These are phyloP conservation scores for Suillus luteus DNA, from an alignment of 768 basidiomycete genomes.

Conservation along the genomic window DNA sequence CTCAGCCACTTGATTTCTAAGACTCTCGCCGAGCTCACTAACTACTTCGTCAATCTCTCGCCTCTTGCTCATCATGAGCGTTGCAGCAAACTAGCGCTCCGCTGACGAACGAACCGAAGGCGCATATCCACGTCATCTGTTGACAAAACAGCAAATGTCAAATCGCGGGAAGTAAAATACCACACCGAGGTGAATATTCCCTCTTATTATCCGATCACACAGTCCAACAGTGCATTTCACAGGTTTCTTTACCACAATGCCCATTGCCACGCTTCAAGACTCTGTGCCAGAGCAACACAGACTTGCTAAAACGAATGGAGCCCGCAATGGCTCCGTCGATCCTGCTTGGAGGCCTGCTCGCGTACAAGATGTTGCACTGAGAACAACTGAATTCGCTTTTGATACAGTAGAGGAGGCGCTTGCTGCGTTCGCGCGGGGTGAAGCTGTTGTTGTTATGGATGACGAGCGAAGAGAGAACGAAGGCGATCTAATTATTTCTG, in stretches of 20 bases:
- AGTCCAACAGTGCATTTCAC: background rate
- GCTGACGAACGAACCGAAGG: background rate
- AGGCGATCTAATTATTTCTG: slow-evolving; percentile 93
- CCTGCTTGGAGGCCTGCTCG: slow-evolving; percentile 27
- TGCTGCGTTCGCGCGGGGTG: slow-evolving; percentile 71
- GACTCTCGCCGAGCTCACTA: background rate
- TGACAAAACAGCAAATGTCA: background rate
- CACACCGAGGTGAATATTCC: slow-evolving; percentile 1
- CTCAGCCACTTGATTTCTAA: background rate
- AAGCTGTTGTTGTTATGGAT: slow-evolving; percentile 97
- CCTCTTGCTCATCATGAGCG: background rate
- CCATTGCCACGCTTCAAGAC: background rate
- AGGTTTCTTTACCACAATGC: slow-evolving; percentile 10
- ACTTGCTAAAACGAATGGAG: background rate
- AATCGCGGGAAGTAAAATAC: background rate
- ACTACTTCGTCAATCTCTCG: background rate
- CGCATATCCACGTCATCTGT: background rate
- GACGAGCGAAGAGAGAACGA: slow-evolving; percentile 97
- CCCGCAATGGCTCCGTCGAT: background rate
- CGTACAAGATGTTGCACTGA: slow-evolving; percentile 20
- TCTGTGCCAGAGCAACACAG: background rate
- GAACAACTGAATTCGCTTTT: slow-evolving; percentile 57
- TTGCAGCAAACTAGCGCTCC: background rate
- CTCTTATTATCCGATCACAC: background rate
- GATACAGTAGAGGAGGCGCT: slow-evolving; percentile 83